Percentiles rank a stretch among this genome's conserved stretches.
phyloP scores from a whole-genome alignment of 139 green algal species.

The Tetraselmis chui region DNA sequence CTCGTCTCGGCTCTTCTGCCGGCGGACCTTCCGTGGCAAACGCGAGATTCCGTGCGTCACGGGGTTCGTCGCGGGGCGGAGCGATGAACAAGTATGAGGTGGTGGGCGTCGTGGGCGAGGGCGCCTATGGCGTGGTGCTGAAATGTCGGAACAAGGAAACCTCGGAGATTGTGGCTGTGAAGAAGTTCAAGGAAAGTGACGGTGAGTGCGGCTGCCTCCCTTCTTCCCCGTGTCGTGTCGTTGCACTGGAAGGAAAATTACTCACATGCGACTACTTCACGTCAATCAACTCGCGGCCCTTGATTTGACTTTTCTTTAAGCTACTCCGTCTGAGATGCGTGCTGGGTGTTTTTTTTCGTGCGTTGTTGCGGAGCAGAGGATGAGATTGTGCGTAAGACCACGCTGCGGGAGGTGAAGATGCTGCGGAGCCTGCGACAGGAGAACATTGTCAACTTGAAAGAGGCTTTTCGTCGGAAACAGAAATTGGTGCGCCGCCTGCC shows the following conservation, averaged over 20 bases:
- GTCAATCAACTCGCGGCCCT: too few relatives aligned
- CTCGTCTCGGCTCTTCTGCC: too few relatives aligned
- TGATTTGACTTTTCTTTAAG: too few relatives aligned
- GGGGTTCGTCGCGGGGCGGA: too few relatives aligned
- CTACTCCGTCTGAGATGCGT: too few relatives aligned
- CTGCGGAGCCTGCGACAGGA: conserved; percentile 63
- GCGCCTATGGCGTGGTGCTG: conserved; percentile 82
- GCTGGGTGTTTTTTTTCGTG: too few relatives aligned
- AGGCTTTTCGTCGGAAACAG: conserved; percentile 72
- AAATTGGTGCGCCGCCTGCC: conserved; percentile 49
- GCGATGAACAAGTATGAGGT: conserved; percentile 50
- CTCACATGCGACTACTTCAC: too few relatives aligned
- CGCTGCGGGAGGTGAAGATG: conserved; percentile 78
- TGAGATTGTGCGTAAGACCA: conserved; percentile 78
- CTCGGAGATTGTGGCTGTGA: conserved; percentile 80
- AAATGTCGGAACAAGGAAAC: conserved; percentile 74
- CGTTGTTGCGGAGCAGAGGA: conserved; percentile 57
- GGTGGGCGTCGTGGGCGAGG: conserved; percentile 64
- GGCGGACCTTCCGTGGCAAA: too few relatives aligned
- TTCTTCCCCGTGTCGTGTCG: too few relatives aligned
- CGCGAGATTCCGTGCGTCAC: too few relatives aligned
- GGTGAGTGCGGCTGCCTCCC: conserved; percentile 18
- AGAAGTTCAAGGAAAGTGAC: conserved; percentile 86
- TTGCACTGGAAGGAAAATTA: too few relatives aligned
- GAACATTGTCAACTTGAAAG: conserved; percentile 84